These are phyloP conservation scores for Schizophyllum commune DNA, from an alignment of 1,284 basidiomycete species.

Conservation along the genomic window DNA sequence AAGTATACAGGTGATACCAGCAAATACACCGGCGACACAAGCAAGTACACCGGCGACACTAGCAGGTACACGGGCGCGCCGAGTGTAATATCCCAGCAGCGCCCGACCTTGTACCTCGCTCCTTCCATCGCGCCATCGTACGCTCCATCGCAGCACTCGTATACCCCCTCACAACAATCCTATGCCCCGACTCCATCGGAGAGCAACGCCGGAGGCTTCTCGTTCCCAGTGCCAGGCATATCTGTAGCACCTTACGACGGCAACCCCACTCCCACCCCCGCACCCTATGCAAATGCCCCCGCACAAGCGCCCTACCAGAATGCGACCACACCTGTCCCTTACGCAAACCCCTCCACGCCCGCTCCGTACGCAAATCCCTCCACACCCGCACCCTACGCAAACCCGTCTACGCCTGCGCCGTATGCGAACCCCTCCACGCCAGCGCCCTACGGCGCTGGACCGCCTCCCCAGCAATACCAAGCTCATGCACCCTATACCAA, in stretches of 20 bases:
- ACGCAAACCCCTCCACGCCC: background rate
- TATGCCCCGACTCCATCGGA: no score
- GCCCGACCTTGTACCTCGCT: background rate
- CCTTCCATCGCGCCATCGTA: background rate
- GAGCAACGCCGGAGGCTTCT: conserved; percentile 1
- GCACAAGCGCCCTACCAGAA: no score
- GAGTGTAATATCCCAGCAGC: background rate
- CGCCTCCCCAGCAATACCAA: background rate
- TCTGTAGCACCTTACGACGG: background rate
- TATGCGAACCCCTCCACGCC: background rate
- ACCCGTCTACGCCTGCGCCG: background rate
- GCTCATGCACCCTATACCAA: background rate
- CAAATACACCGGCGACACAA: background rate
- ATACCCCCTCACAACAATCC: conserved; percentile 13
- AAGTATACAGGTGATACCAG: background rate
- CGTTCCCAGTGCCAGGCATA: background rate
- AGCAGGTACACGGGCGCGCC: background rate
- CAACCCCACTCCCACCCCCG: no score
- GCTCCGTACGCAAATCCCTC: background rate
- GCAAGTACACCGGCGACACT: background rate
- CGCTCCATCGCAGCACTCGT: conserved; percentile 2
- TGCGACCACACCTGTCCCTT: no score
- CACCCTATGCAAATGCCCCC: no score
- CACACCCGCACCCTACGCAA: background rate
- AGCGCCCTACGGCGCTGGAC: background rate